Percentiles rank a stretch among this genome's conserved stretches.
phyloP scores from a whole-genome alignment of 2,329 filamentous ascomycete genomes.

The Seiridium unicorne region DNA sequence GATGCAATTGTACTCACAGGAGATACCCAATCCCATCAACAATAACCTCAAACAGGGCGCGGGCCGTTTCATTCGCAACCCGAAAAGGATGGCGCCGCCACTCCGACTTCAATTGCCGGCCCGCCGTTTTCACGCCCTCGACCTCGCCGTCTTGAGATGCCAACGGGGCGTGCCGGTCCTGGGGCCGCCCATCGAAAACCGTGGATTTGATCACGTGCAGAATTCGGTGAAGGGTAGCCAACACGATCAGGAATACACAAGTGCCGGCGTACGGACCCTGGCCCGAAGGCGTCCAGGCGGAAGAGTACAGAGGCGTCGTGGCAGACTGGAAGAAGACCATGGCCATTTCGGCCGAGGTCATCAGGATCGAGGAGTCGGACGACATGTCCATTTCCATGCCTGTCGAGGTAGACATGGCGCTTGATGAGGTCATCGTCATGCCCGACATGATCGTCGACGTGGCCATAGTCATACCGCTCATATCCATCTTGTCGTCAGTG shows the following conservation, averaged over 20 bases:
- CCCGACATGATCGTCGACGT: neutral
- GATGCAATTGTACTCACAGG: constrained; percentile 22
- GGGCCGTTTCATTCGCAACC: constrained; percentile 60
- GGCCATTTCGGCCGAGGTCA: constrained; percentile 23
- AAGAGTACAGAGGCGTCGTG: constrained; percentile 66
- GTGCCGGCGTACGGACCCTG: constrained; percentile 78
- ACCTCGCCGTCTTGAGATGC: neutral
- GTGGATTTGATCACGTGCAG: constrained; percentile 56
- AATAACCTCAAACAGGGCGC: constrained; percentile 26
- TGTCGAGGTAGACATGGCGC: constrained; percentile 7
- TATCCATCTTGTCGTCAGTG: neutral
- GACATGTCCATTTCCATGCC: neutral
- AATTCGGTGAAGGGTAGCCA: constrained; percentile 67
- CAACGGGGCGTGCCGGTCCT: neutral
- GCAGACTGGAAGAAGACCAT: constrained; percentile 52
- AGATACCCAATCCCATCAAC: constrained; percentile 28
- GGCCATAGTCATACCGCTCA: constrained; percentile 8
- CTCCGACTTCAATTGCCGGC: constrained; percentile 61
- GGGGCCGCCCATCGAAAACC: neutral
- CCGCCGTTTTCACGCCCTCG: constrained; percentile 21
- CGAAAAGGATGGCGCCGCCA: constrained; percentile 33
- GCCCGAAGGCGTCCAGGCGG: constrained; percentile 69
- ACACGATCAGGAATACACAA: constrained; percentile 83
- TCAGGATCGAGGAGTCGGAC: constrained; percentile 8
- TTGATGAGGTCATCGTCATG: constrained; percentile 1